Base-by-base conservation (phyloP, 257 asterid species). In the Solanum etuberosum region DNA sequence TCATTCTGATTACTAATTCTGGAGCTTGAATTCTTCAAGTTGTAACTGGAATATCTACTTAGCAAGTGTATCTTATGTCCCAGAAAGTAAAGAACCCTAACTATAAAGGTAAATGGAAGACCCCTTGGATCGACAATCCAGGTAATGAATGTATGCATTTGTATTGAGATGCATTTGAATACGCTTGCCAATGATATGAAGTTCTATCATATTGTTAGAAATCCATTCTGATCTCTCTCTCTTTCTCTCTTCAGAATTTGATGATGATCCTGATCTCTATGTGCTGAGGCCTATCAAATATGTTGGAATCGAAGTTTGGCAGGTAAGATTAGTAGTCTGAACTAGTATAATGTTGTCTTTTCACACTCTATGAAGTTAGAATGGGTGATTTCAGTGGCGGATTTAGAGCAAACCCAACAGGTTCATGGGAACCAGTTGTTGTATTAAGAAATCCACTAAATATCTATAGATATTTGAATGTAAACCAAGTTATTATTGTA, bases 101-200 rank as follows among this genome's bases (percentile, higher is more conserved):
- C 86, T 86, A 89, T 83, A 89, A 89, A 84, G 90, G 89, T 12
- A 89, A 89, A 85, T 89, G 90, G 90, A 89, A 78, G 89, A 87
- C 85, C 68, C 90, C 90, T 7, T 80, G 86, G 90, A 89, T 86
- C 38, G 89, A 86, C 37, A 89, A 89, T 86, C 90, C 90, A 70
- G 90, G 90, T 89, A 77, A 70, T 80, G 85, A 46, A 29, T 48
- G 43, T 46, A 80, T 78, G 27, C 68, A 42, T 77, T 25, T 77
- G 61, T 77, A 77, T 42, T 29, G 37, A 25, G 84, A 42, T 76
- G 37, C 37, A 29, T 46, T 80, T 80, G 25, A 46, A 46, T 46
- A 29, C 11, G 7, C 68, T 46, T 80, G 84, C 65, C 29, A 2
- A 16, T 48, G 65, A 46, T 29, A 10, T 46, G 85, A 46, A 9